phyloP scores from a whole-genome alignment of 768 basidiomycete species.

The Mycena metata region DNA sequence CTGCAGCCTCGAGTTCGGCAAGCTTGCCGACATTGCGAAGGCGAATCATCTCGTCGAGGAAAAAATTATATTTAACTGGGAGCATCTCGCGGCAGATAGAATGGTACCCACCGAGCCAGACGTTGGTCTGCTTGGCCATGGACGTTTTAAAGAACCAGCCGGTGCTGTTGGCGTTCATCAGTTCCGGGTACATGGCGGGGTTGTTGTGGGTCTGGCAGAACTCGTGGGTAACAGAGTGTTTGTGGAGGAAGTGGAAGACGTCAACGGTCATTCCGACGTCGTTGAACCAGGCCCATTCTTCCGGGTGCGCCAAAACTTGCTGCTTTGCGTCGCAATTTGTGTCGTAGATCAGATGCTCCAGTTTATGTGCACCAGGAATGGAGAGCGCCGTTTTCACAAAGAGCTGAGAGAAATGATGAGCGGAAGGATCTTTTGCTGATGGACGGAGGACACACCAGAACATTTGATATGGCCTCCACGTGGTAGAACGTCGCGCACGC shows the following conservation, averaged over 20 bases:
- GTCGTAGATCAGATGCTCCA: constrained; percentile 41
- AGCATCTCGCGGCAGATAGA: constrained; percentile 51
- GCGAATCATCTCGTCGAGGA: constrained; percentile 56
- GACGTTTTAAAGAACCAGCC: constrained; percentile 53
- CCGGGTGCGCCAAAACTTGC: constrained; percentile 22
- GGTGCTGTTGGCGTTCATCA: constrained; percentile 16
- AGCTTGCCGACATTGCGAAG: constrained; percentile 40
- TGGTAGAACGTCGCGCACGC: constrained; percentile 37
- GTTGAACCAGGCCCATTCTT: constrained; percentile 18
- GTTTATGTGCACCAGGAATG: constrained; percentile 42
- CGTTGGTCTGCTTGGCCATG: constrained; percentile 52
- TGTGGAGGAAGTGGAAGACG: constrained; percentile 28
- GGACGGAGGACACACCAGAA: constrained; percentile 34
- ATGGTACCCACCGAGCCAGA: constrained; percentile 52
- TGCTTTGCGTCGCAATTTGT: constrained; percentile 33
- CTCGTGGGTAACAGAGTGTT: constrained; percentile 21
- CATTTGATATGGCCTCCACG: constrained; percentile 38
- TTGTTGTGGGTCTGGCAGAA: constrained; percentile 33
- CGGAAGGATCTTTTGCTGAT: background rate
- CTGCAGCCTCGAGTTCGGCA: constrained; percentile 33
- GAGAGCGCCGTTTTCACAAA: constrained; percentile 38
- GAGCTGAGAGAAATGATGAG: background rate
- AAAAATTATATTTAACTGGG: constrained; percentile 47
- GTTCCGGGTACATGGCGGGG: constrained; percentile 22
- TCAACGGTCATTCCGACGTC: constrained; percentile 32